Percentiles rank a stretch among this genome's conserved stretches.
phyloP scores from a whole-genome alignment of 352 stramenopile species.

The Pythium phragmiticola region DNA sequence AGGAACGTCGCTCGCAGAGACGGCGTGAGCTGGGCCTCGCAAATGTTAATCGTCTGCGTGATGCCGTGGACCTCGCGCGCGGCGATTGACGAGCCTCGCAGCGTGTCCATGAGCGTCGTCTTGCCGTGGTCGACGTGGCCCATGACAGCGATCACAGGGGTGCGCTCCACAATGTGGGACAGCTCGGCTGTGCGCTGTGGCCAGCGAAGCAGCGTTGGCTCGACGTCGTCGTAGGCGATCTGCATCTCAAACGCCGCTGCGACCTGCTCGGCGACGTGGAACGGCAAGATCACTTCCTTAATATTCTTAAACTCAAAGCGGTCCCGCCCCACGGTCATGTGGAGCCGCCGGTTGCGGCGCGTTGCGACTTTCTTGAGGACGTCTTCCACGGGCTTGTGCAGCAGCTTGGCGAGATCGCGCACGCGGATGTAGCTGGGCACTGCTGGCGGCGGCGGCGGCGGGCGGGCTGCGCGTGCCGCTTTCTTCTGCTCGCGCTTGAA shows the following conservation, averaged over 20 bases:
- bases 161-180: conserved; percentile 55
- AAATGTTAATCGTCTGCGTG: conserved; percentile 98
- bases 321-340: conserved; percentile 46
- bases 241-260: conserved; percentile 40
- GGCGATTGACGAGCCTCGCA: conserved; percentile 90
- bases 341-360: conserved; percentile 56
- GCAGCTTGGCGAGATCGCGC: conserved; percentile 68
- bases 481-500: conserved; percentile 21
- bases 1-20: conserved; percentile 93
- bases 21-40: conserved; percentile 88
- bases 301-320: conserved; percentile 73
- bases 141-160: conserved; percentile 99
- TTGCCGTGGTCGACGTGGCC: conserved; percentile 99
- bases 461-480: neutral
- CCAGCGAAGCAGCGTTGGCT: conserved; percentile 41
- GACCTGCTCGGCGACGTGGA: conserved; percentile 55
- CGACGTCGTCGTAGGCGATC: conserved; percentile 61
- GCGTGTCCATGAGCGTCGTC: conserved; percentile 98
- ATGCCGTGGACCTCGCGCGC: conserved; percentile 96
- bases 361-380: conserved; percentile 63
- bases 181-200: conserved; percentile 18
- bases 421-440: conserved; percentile 64
- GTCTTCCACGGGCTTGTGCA: conserved; percentile 64
- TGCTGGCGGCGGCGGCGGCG: conserved; percentile 20
- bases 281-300: conserved; percentile 74